Evolutionary conservation across 129 eudicot genomes (phyloP).

Genomic region (Silybum marianum): DNA sequence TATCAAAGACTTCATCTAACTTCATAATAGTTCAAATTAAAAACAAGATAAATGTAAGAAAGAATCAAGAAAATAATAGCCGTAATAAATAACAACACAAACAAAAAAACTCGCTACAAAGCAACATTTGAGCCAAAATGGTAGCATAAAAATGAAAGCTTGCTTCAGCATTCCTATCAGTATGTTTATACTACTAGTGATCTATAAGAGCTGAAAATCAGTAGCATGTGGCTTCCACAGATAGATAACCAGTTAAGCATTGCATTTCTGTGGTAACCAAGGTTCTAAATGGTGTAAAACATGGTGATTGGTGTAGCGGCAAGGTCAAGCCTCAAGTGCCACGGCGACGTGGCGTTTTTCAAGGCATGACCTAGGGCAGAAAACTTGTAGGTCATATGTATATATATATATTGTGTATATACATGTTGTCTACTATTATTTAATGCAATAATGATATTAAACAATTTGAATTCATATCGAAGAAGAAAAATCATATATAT

Average conservation of each 20-base stretch:
- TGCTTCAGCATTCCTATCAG: conserved; percentile 17
- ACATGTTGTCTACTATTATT: neutral
- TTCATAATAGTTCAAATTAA: conserved; percentile 2
- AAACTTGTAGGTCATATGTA: neutral
- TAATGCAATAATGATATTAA: neutral
- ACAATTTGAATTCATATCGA: neutral
- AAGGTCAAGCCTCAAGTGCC: neutral
- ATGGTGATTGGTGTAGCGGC: neutral
- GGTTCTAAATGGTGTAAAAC: neutral
- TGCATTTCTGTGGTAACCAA: neutral
- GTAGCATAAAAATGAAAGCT: neutral
- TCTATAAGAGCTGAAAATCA: conserved; percentile 12
- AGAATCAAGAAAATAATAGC: neutral
- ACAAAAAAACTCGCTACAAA: neutral
- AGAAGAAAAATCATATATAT: neutral
- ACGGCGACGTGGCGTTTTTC: neutral
- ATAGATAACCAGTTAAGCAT: conserved; percentile 9
- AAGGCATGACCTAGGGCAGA: neutral
- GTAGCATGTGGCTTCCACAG: neutral
- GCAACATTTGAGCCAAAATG: conserved; percentile 17
- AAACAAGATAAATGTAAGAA: conserved; percentile 2
- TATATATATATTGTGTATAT: neutral
- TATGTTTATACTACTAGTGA: conserved; percentile 15
- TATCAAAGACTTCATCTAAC: neutral
- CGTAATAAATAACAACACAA: neutral